These are phyloP conservation scores for Cryptosporidium viatorum DNA, from an alignment of 169 alveolate genomes.

Conservation along the genomic window DNA sequence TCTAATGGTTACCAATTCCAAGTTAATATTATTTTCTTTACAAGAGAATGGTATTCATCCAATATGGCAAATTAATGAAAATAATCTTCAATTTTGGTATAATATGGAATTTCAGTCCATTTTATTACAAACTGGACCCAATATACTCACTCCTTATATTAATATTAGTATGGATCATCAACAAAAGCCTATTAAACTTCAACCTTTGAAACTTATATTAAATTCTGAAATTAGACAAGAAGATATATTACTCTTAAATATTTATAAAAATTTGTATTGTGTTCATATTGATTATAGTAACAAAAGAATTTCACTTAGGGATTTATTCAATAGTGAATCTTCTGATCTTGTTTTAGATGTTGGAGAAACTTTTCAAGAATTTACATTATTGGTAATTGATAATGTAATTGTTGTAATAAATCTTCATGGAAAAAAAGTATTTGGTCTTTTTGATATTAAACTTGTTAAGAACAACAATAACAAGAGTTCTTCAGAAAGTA, in stretches of 20 bases:
- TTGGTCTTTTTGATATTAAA: constrained; percentile 46
- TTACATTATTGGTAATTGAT: constrained; percentile 3
- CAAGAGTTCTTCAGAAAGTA: background rate
- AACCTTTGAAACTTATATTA: constrained; percentile 11
- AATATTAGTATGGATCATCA: constrained; percentile 9
- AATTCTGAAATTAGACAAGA: background rate
- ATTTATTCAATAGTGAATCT: constrained; percentile 15
- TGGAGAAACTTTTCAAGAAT: constrained; percentile 24
- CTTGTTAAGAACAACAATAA: background rate
- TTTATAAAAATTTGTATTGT: constrained; percentile 40
- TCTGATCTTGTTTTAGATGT: constrained; percentile 59
- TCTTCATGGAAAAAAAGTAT: constrained; percentile 24
- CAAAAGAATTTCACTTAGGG: constrained; percentile 30
- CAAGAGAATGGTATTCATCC: background rate
- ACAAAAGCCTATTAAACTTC: constrained; percentile 19
- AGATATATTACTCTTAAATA: constrained; percentile 20
- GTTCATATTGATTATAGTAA: constrained; percentile 26
- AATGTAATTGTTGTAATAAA: constrained; percentile 23
- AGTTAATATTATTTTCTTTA: background rate
- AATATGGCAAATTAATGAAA: constrained; percentile 18
- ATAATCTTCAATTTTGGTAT: constrained; percentile 19
- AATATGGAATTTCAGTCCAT: constrained; percentile 45
- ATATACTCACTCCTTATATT: constrained; percentile 19
- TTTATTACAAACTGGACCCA: constrained; percentile 19
- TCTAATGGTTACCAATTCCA: constrained; percentile 9